Evolutionary conservation across 164 flowering plant species (phyloP), one percentile per base, ranked within the genome.

Genomic region (Taxillus chinensis): DNA sequence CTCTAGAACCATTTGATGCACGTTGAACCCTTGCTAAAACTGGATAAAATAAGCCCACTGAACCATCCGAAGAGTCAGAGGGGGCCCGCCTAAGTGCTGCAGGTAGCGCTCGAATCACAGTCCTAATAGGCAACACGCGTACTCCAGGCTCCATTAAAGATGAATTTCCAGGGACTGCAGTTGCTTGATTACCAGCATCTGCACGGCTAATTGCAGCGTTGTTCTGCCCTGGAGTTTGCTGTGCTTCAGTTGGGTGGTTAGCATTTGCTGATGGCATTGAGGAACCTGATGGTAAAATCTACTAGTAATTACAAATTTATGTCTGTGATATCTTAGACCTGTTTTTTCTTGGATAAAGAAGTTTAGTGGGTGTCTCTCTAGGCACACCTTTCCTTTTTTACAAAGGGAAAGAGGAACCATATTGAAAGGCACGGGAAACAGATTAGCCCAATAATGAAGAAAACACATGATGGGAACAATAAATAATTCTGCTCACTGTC

Each of bases 61-160:
- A 13, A 55, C 37, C 13, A 17, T 38, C 12, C 7, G 27, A 55
- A n/a, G 40, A 55, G 8, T 55, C 38, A n/a, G 58, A 55, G 2
- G 58, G 37, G n/a, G 40, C 38, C n/a, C 12, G 38, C 38, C 38
- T 7, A 55, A 55, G 12, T 8, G 58, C 1, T 4, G 38, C 13
- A 16, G 58, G 58, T n/a, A 55, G 12, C 5, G 58, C 58, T 7
- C 37, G 37, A 55, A 55, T 38, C 58, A 55, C 40, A 55, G 58
- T 55, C 38, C 58, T 55, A 55, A 55, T 38, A 55, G 58, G 58
- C 40, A 55, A 7, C 3, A 55, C 58, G 8, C 58, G 38, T 13
- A 55, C 40, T n/a, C 16, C 58, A 55, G 58, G 40, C 37, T 38
- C 58, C 40, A 8, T 17, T 55, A 38, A 7, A 55, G 40, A 17